A percentile compares a stretch with the other conserved stretches of the same genome.
Conservation (phyloP, 495 filamentous ascomycete genomes). For the Penicillium malachiteum region DNA sequence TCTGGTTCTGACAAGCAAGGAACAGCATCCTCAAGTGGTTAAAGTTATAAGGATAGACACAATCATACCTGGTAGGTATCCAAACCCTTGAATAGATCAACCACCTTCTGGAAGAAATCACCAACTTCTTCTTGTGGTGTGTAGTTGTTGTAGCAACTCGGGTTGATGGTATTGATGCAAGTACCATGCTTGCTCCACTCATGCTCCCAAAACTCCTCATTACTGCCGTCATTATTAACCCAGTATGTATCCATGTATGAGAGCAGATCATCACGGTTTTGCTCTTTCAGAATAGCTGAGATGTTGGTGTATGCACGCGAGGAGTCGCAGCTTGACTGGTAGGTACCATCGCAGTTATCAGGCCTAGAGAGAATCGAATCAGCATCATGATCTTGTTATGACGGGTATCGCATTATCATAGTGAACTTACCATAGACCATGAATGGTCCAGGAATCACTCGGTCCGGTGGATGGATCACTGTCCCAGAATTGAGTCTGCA, state of each 20-base stretch:
- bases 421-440: slow-evolving; percentile 63
- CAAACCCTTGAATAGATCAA: slow-evolving; percentile 59
- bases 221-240: slow-evolving; percentile 57
- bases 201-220: slow-evolving; percentile 72
- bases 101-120: slow-evolving; percentile 56
- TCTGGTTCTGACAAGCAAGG: background rate
- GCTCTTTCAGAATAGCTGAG: slow-evolving; percentile 56
- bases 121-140: slow-evolving; percentile 57
- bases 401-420: no score
- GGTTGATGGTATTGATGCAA: slow-evolving; percentile 61
- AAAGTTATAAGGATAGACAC: background rate
- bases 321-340: slow-evolving; percentile 64
- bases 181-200: slow-evolving; percentile 80
- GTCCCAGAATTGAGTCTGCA: slow-evolving; percentile 85
- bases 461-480: slow-evolving; percentile 61
- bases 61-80: slow-evolving; percentile 56
- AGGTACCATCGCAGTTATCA: slow-evolving; percentile 77
- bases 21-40: no score
- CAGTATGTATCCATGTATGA: slow-evolving; percentile 73
- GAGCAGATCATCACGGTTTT: slow-evolving; percentile 58
- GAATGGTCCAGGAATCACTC: slow-evolving; percentile 76
- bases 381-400: no score
- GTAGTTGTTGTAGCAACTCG: slow-evolving; percentile 71
- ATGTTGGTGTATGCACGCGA: slow-evolving; percentile 67
- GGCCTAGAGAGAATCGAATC: slow-evolving; percentile 44